Base-by-base conservation (phyloP, 345 rosid species). In the Eucalyptus erythrocorys region DNA sequence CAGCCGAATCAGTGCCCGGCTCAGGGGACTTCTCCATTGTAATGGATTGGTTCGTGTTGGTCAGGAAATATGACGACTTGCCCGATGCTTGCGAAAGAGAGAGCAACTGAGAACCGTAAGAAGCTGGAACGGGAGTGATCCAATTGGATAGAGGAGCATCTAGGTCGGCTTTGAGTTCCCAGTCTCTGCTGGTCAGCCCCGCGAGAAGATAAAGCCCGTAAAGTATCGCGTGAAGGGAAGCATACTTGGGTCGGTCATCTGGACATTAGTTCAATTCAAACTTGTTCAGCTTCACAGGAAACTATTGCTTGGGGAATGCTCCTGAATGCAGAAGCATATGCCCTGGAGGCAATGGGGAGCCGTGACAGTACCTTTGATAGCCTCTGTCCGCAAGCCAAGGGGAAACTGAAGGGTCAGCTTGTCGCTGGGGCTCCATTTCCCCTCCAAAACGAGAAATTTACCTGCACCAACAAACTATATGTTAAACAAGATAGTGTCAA, bases 201-300 rank as follows among this genome's bases (percentile, higher is more conserved):
- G 94, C 96, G 88, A 97, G 97, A 81, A 97, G 93, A 90, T 95
- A 95, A 16, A 97, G 99, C 11, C 99, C 99, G 88, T 94, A 97
- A 16, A 98, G 97, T 89, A 98, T 95, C 30, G 99, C 98, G 66
- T 93, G 95, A 87, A 98, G 48, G n/a, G 99, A 96, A 89, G 95
- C 91, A 87, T 94, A 94, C 49, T 94, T 96, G 0, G 96, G 88
- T 76, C 96, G 92, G 87, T 97, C 99, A 93, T 97, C 99, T 97
- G 94, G 86, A 92, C 68, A 68, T 51, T 43, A 40, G 47, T 76
- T 76, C 24, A 76, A 40, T 48, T 48, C 64, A 43, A 87, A 27
- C 32, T n/a, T n/a, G 55, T 64, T 86, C 86, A 84, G 66, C 68
- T 48, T 30, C 34, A 66, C 50, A 80, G 16, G 57, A 43, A 49